A percentile compares a stretch with the other conserved stretches of the same genome.
phyloP scores from a whole-genome alignment of 2,329 filamentous ascomycete genomes.

The Verticillium klebahnii region DNA sequence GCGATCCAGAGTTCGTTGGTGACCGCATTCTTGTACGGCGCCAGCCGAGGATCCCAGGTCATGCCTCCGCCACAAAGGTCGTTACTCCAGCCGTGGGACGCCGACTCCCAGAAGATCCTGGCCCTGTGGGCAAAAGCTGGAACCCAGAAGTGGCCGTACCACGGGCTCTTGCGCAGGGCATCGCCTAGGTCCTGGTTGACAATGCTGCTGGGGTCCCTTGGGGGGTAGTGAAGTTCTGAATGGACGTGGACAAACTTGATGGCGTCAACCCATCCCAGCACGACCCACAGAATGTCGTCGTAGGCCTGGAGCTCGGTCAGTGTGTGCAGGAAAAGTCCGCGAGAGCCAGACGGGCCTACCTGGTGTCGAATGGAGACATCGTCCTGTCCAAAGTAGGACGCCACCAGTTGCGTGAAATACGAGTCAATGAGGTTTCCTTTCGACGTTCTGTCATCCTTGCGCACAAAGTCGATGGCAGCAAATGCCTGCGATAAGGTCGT shows the following conservation, averaged over 20 bases:
- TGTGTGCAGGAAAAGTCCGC: background rate
- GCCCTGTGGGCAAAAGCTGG: conserved; percentile 78
- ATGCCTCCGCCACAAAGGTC: conserved; percentile 81
- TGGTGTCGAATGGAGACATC: conserved; percentile 65
- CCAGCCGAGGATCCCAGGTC: conserved; percentile 77
- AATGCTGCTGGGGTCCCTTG: conserved; percentile 16
- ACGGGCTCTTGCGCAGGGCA: conserved; percentile 42
- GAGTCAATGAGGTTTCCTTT: conserved; percentile 77
- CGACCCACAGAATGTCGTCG: conserved; percentile 95
- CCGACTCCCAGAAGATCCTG: conserved; percentile 80
- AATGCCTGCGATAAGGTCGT: conserved; percentile 64
- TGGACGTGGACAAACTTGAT: conserved; percentile 74
- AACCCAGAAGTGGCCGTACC: conserved; percentile 75
- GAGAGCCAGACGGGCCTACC: conserved; percentile 18
- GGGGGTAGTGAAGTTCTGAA: conserved; percentile 54
- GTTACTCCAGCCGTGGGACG: conserved; percentile 75
- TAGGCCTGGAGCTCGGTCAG: conserved; percentile 56
- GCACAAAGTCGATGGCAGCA: conserved; percentile 25
- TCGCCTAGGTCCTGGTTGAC: conserved; percentile 16
- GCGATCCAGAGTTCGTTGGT: conserved; percentile 89
- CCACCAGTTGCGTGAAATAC: conserved; percentile 72
- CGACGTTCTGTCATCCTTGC: conserved; percentile 37
- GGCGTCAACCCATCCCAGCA: conserved; percentile 82
- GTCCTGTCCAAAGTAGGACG: conserved; percentile 86
- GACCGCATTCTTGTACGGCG: conserved; percentile 93